phyloP scores from a whole-genome alignment of 1,284 basidiomycete species.

The Irpex sp. region DNA sequence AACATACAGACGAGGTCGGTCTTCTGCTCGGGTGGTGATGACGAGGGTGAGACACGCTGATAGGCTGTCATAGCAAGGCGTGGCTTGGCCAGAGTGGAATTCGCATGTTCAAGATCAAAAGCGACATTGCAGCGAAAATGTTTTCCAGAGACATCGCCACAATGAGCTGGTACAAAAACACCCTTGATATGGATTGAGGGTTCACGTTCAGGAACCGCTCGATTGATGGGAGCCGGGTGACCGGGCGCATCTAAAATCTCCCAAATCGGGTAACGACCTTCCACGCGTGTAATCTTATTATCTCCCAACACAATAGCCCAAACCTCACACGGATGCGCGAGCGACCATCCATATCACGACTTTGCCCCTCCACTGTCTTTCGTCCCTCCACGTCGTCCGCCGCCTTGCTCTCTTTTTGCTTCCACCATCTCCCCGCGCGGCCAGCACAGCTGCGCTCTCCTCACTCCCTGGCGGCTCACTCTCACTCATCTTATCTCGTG shows the following conservation, averaged over 20 bases:
- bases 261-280: constrained; percentile 9
- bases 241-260: constrained; percentile 13
- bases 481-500: background rate
- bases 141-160: background rate
- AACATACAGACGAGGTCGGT: background rate
- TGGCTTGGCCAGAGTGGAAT: background rate
- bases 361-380: constrained; percentile 4
- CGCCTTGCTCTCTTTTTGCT: background rate
- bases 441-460: background rate
- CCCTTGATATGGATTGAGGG: background rate
- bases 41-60: background rate
- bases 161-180: background rate
- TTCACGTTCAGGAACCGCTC: background rate
- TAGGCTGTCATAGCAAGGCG: background rate
- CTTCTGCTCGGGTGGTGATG: background rate
- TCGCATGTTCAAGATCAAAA: background rate
- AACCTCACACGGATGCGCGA: background rate
- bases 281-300: constrained; percentile 15
- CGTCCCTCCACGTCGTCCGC: constrained; percentile 3
- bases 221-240: constrained; percentile 10
- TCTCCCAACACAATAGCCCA: constrained; percentile 12
- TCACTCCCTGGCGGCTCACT: constrained; percentile 9
- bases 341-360: background rate
- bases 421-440: background rate
- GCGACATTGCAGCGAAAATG: background rate